Percentiles rank a stretch among this genome's conserved stretches.
phyloP scores from a whole-genome alignment of 495 filamentous ascomycete species.

The Penicillium riverlandense region DNA sequence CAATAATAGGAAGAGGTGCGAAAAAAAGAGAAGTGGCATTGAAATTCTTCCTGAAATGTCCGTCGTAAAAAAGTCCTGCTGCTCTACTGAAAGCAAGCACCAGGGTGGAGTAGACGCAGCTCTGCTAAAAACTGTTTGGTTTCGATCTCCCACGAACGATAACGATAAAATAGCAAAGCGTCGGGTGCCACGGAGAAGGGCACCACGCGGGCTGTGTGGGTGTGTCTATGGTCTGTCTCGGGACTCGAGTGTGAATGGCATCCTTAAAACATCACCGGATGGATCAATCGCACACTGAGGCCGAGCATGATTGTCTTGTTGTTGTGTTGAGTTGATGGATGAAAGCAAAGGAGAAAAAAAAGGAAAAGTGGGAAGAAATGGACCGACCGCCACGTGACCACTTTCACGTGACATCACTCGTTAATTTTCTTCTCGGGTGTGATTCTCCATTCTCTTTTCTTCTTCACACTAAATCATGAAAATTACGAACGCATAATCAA shows the following conservation, averaged over 20 bases:
- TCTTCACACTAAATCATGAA: slow-evolving; percentile 35
- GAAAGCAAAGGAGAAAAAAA: slow-evolving; percentile 1
- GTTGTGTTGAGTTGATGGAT: background rate
- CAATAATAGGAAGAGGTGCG: too few relatives aligned
- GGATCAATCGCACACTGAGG: background rate
- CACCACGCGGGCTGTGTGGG: slow-evolving; percentile 41
- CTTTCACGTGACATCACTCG: slow-evolving; percentile 12
- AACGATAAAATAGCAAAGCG: slow-evolving; percentile 40
- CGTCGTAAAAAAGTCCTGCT: slow-evolving; percentile 48
- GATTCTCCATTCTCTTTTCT: slow-evolving; percentile 18
- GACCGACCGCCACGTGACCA: slow-evolving; percentile 5
- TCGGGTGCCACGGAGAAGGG: slow-evolving; percentile 29
- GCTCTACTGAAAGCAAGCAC: slow-evolving; percentile 34
- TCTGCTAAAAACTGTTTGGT: slow-evolving; percentile 50
- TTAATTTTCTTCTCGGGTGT: slow-evolving; percentile 8
- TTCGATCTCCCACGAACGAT: slow-evolving; percentile 48
- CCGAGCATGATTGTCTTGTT: background rate
- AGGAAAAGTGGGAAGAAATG: background rate
- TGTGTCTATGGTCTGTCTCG: slow-evolving; percentile 5
- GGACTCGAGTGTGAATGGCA: background rate
- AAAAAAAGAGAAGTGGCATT: too few relatives aligned
- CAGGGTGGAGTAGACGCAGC: slow-evolving; percentile 51
- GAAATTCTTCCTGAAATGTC: slow-evolving; percentile 21
- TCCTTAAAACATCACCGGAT: slow-evolving; percentile 3
- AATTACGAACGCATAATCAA: slow-evolving; percentile 49